phyloP scores from a whole-genome alignment of 768 basidiomycete species.

The Leccinum sublutescens region DNA sequence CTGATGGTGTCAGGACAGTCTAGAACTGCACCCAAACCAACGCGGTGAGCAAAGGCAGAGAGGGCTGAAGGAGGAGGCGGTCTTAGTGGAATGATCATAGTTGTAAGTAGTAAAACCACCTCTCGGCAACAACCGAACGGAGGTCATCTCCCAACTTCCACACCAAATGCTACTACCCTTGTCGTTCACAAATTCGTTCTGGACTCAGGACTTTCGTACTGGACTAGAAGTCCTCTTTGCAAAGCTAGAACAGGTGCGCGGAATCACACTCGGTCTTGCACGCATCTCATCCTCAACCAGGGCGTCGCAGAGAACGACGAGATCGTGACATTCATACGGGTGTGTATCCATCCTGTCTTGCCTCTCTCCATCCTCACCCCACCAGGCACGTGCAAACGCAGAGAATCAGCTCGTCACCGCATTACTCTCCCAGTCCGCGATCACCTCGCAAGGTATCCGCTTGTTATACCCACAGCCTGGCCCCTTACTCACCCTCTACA shows the following conservation, averaged over 20 bases:
- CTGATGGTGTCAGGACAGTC: constrained; percentile 53
- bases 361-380: constrained; percentile 5
- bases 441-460: constrained; percentile 48
- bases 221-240: constrained; percentile 77
- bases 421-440: constrained; percentile 50
- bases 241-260: constrained; percentile 73
- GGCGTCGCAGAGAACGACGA: constrained; percentile 83
- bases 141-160: constrained; percentile 11
- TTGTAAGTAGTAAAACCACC: neutral
- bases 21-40: constrained; percentile 65
- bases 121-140: constrained; percentile 28
- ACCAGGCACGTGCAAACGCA: constrained; percentile 68
- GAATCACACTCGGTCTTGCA: neutral
- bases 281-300: constrained; percentile 38
- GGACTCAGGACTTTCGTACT: constrained; percentile 86
- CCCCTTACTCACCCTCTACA: constrained; percentile 35
- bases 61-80: constrained; percentile 71
- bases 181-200: constrained; percentile 89
- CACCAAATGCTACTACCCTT: constrained; percentile 79
- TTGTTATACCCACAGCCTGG: neutral
- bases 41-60: constrained; percentile 71
- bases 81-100: constrained; percentile 49
- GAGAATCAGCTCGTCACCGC: constrained; percentile 63
- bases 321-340: constrained; percentile 78
- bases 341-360: constrained; percentile 36